These are phyloP conservation scores for Pelargonium fulgidum DNA, from an alignment of 441 rosid species.

Conservation along the genomic window DNA sequence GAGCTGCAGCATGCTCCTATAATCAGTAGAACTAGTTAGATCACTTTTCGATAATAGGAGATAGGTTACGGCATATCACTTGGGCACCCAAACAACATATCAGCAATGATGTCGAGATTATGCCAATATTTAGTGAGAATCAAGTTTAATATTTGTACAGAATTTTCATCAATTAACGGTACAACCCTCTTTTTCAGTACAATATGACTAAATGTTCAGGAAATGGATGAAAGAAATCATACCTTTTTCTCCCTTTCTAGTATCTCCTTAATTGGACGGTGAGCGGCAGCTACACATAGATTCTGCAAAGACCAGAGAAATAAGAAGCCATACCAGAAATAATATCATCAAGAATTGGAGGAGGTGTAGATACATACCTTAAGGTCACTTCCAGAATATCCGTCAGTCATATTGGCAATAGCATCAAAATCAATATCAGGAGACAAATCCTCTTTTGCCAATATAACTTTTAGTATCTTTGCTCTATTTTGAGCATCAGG, in stretches of 20 bases:
- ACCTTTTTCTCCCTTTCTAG: conserved; percentile 93
- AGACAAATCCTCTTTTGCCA: conserved; percentile 82
- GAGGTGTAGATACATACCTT: conserved; percentile 44
- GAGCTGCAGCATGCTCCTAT: conserved; percentile 65
- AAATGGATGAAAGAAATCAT: conserved; percentile 18
- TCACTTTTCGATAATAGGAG: too few species aligned
- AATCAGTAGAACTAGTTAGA: conserved; percentile 18
- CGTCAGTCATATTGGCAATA: conserved; percentile 85
- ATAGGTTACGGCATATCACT: too few species aligned
- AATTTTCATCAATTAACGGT: background rate
- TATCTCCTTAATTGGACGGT: conserved; percentile 91
- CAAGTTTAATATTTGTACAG: too few species aligned
- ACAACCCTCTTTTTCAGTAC: too few species aligned
- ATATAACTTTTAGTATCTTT: conserved; percentile 68
- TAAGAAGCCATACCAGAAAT: background rate
- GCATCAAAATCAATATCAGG: conserved; percentile 68
- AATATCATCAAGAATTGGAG: background rate
- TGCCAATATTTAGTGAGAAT: too few species aligned
- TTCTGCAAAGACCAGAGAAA: conserved; percentile 46
- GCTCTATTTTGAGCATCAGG: conserved; percentile 82
- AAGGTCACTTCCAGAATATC: conserved; percentile 96
- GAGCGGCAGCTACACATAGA: conserved; percentile 91
- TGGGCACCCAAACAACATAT: too few species aligned
- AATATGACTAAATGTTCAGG: background rate
- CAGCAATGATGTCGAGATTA: too few species aligned